Evolutionary conservation across 768 basidiomycete genomes (phyloP), one percentile per base, ranked within the genome.

Genomic region (Pisolithus tinctorius): DNA sequence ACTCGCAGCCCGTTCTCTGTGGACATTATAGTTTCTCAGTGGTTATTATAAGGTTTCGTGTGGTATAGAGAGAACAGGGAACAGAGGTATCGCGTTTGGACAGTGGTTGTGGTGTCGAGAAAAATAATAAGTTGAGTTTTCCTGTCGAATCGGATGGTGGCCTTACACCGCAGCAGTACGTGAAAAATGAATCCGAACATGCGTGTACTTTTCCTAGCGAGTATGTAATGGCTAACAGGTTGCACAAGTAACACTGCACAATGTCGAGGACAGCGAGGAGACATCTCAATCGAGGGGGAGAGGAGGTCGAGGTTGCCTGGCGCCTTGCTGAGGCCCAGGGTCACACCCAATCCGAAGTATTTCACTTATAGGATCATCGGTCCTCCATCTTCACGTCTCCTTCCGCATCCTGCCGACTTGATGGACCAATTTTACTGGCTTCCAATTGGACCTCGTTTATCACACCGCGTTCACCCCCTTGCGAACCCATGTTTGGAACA

Each of bases 351-450:
- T 41, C 11, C 43, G 9, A 14, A 16, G 48, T 39, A 50, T 29
- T 31, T 14, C 23, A 26, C 17, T 34, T 17, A 26, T 39, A 23
- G 11, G 41, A 46, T 52, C 60, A 68, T 52, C 67, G 65, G 11
- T 71, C 69, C 51, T 75, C 76, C 79, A 79, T 81, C 64, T 72
- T 76, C 36, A 75, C 71, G 58, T 81, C 80, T 39, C 69, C 71
- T 45, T 74, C 74, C 10, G 58, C 60, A 52, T 72, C 74, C 43
- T 51, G 50, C 26, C 47, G 26, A 54, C 70, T 72, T 41, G 45
- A 34, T 37, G 53, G 25, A 14, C 61, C 59, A 45, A 64, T 49
- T 40, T 55, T 60, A 13, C 60, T 62, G 4, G 62, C 66, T 58
- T 68, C 63, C 8, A 34, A 13, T 34, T 47, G 34, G 27, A 44